Base-by-base conservation (phyloP, 768 basidiomycete species). In the Pleurotus tuber-regium region DNA sequence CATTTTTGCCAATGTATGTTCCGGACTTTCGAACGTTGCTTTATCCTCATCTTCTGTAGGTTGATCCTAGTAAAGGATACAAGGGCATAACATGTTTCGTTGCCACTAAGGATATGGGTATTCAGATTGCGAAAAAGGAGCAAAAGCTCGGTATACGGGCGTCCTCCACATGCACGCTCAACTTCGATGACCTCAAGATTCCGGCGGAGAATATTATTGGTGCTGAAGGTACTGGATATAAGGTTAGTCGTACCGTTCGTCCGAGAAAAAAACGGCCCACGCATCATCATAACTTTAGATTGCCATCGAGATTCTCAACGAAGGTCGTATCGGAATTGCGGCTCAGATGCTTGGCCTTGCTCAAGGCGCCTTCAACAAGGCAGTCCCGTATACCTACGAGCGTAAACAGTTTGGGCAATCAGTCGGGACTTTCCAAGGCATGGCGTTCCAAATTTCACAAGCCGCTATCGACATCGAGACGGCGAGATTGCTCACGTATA, bases 1-100 rank as follows among this genome's bases (percentile, higher is more conserved):
- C 58, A 89, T 98, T 43, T 98, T 99, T 55, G 97, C 97, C 46
- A 99, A 92, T 55, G 92, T 93, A 52, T 53, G 81, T 64, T 39
- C 8, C 21, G 30, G 16, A 40, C 50, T 28, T 24, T 24, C 21
- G 44, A 44, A 25, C 31, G 10, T 36, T 12, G 28, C 16, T 19
- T 39, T 25, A 5, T 24, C 7, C n/a, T n/a, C 4, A 29, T 40
- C 52, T 6, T 42, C 4, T 18, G 9, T 48, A 89, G 87, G 63
- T 84, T 16, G 92, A 97, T 67, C 87, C 91, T 0, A 87, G 80
- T 57, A 92, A 93, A 65, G 95, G 97, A 0, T 98, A 99, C 81
- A 99, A 98, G 69, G 97, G 97, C 18, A 99, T 99, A 67, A 96
- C 97, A 4, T 98, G 96, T 69, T 99, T 99, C 70, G 73, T 96